Evolutionary conservation across 345 rosid genomes (phyloP), one percentile per base, ranked within the genome.

Genomic region (Populus pruinosa): DNA sequence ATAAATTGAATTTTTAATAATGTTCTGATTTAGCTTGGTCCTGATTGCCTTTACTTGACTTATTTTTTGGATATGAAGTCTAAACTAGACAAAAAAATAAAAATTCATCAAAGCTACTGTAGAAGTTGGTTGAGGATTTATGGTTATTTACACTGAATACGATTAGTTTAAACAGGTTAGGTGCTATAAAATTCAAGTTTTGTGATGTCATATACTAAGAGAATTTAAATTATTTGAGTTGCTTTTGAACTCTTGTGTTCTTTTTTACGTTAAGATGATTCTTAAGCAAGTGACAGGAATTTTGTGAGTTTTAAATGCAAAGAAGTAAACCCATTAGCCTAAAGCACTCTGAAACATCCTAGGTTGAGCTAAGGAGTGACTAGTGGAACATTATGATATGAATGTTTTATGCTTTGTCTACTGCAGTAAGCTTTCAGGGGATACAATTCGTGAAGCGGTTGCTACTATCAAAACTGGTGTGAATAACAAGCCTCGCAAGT

Each of bases 401-500:
- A 6, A 7, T 53, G 23, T 20, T 53, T 53, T 53, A 53, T 53
- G 9, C 20, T 53, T 20, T 53, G 23, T 53, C 3, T 6, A 53
- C 59, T 53, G 59, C 59, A 53, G 59, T 53, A 20, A 20, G 21
- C n/a, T 53, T 53, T 20, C 89, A 86, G 86, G 95, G 72, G 99
- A 95, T 38, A 90, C 95, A 8, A 71, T 95, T 69, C 91, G 96
- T 78, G 99, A 95, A 78, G 99, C 98, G 0, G 91, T 95, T 67
- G 18, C 96, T 1, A 74, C 78, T 38, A 88, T 95, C 71, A 72
- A 77, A 85, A 77, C 76, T 68, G 80, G 87, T 47, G 83, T 87
- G 4, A 84, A 83, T 39, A 98, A 93, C 82, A 95, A 89, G 39
- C 85, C 89, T 23, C 85, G 97, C 4, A 91, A 93, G 69, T 93